These are phyloP conservation scores for Nothophaeocryptopus gaeumannii DNA, from an alignment of 2,329 filamentous ascomycete genomes.

Conservation along the genomic window DNA sequence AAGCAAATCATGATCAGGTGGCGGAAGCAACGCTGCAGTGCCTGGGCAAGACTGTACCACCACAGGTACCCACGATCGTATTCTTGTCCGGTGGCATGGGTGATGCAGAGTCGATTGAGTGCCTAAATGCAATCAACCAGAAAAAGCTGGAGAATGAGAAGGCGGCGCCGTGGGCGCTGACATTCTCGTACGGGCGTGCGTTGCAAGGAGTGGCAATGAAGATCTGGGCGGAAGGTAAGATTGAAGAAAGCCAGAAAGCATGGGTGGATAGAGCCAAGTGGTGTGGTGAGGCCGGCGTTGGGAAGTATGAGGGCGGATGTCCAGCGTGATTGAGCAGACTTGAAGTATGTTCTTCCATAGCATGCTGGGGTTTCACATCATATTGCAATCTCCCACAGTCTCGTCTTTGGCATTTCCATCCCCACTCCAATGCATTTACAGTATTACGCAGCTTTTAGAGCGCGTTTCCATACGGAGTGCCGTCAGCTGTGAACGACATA, in stretches of 20 bases:
- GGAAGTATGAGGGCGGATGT: constrained; percentile 1
- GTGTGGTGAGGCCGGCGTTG: constrained; percentile 4
- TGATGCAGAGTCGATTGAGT: constrained; percentile 9
- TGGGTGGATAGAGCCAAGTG: constrained; percentile 8
- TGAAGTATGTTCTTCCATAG: too few species aligned
- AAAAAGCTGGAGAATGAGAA: constrained; percentile 3
- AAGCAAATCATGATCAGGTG: neutral
- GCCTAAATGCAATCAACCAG: constrained; percentile 7
- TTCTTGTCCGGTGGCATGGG: constrained; percentile 10
- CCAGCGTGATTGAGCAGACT: too few species aligned
- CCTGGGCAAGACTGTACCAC: neutral
- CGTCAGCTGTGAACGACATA: too few species aligned
- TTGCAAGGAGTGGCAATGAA: constrained; percentile 9
- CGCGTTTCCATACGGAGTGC: too few species aligned
- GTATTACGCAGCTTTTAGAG: too few species aligned
- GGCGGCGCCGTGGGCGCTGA: constrained; percentile 8
- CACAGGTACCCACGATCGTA: constrained; percentile 5
- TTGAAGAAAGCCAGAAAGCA: constrained; percentile 2
- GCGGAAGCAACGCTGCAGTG: constrained; percentile 3
- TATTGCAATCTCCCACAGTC: too few species aligned
- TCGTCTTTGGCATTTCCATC: too few species aligned
- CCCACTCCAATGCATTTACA: too few species aligned
- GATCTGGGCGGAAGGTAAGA: constrained; percentile 3
- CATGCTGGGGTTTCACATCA: too few species aligned
- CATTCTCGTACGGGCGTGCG: constrained; percentile 7